Conservation (phyloP, 2,329 filamentous ascomycete genomes). For the Pseudogymnoascus sp. region DNA sequence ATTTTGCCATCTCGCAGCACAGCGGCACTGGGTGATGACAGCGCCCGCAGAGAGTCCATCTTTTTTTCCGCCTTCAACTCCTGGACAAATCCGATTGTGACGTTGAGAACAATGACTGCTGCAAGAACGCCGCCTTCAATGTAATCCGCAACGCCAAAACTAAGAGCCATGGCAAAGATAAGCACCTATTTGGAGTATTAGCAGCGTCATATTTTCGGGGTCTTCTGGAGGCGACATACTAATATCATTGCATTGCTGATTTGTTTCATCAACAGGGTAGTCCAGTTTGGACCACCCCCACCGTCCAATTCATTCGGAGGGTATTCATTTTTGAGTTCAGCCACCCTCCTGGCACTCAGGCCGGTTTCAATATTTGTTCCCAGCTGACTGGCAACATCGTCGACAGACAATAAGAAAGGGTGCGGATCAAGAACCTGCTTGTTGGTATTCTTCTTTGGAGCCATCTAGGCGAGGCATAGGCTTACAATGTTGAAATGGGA, state of each 20-base stretch:
- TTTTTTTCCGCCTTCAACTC: slow-evolving; percentile 52
- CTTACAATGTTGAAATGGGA: slow-evolving; percentile 5
- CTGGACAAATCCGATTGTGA: slow-evolving; percentile 50
- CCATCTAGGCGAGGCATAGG: slow-evolving; percentile 6
- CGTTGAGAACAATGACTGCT: slow-evolving; percentile 49
- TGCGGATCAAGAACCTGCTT: slow-evolving; percentile 30
- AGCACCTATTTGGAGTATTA: slow-evolving; percentile 33
- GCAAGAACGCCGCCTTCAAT: slow-evolving; percentile 51
- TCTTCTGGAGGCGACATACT: slow-evolving; percentile 32
- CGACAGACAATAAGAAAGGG: slow-evolving; percentile 51
- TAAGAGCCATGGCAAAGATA: slow-evolving; percentile 29
- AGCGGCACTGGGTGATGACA: slow-evolving; percentile 47
- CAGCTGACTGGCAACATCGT: slow-evolving; percentile 54
- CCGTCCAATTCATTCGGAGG: slow-evolving; percentile 65
- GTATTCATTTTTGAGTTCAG: slow-evolving; percentile 48
- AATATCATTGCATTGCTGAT: slow-evolving; percentile 72
- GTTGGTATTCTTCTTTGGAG: slow-evolving; percentile 5
- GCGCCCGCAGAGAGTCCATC: slow-evolving; percentile 45
- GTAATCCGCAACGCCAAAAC: slow-evolving; percentile 45
- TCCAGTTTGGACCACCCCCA: slow-evolving; percentile 56
- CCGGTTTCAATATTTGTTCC: slow-evolving; percentile 59
- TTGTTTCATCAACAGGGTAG: slow-evolving; percentile 65
- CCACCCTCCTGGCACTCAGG: slow-evolving; percentile 51
- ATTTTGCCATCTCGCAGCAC: slow-evolving; percentile 48
- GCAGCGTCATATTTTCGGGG: slow-evolving; percentile 26